Evolutionary conservation across 148 eudicot genomes (phyloP), one percentile per base, ranked within the genome.

Genomic region (Silene uniflora): DNA sequence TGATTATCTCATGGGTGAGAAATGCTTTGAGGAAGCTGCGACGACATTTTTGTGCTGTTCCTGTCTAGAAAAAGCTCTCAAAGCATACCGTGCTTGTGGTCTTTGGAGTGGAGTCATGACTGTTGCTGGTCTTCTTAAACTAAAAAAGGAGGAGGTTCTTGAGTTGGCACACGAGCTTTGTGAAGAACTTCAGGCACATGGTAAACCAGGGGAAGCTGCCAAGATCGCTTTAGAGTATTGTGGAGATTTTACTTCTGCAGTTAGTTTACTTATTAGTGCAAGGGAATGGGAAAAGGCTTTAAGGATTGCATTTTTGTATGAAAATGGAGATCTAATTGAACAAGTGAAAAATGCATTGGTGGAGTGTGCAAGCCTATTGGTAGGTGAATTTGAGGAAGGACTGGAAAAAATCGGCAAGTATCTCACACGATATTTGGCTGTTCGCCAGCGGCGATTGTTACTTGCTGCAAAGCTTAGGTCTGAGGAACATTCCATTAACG

Each of bases 241-340:
- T 81, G 89, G 88, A n/a, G 97, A 95, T 88, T 77, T 87, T 46
- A 85, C 70, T 73, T 75, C 69, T 70, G 93, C 90, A 60, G 75
- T 92, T 73, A 85, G 59, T 82, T 87, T 92, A 55, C 86, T 92
- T 75, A 84, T 92, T 46, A 87, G 81, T 78, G 97, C 97, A 74
- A 87, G 99, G 77, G 90, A 86, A 74, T 95, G 97, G 97, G 97
- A 95, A 76, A 96, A 95, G 72, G 99, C 96, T 75, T 77, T 95
- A 72, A 89, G 99, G 85, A 78, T 89, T 85, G 96, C 93, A 58
- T 90, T 82, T 75, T 75, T 90, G 86, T 86, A 87, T 74, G 77
- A 81, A 73, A 87, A 83, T 75, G 91, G 87, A 69, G 88, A 84
- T 77, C 76, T 89, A 65, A 62, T 92, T 35, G 79, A 79, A 67